Conservation (phyloP, 2,329 filamentous ascomycete genomes). For the Alternaria burnsii region DNA sequence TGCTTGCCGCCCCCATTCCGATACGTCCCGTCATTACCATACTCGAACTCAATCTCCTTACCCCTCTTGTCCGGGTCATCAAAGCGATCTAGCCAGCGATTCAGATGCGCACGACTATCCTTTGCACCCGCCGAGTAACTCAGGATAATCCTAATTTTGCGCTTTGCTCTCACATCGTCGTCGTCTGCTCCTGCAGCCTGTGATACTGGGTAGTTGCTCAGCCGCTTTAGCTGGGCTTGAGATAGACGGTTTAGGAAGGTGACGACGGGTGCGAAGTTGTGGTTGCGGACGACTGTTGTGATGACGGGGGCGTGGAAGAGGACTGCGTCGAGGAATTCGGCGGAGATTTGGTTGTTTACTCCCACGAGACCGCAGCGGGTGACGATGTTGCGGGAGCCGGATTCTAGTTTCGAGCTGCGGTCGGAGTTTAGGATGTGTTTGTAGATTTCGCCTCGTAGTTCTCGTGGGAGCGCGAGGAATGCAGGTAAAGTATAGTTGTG, state of each 20-base stretch:
- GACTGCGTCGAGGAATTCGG: conserved; percentile 24
- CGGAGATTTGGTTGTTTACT: conserved; percentile 22
- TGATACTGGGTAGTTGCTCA: background rate
- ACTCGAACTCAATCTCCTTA: conserved; percentile 15
- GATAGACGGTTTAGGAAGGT: conserved; percentile 28
- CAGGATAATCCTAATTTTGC: conserved; percentile 13
- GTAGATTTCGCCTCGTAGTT: conserved; percentile 31
- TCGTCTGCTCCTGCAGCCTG: background rate
- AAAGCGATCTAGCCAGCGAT: conserved; percentile 22
- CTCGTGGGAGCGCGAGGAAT: conserved; percentile 26
- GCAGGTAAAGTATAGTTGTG: background rate
- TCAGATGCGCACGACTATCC: conserved; percentile 16
- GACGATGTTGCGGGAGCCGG: conserved; percentile 10
- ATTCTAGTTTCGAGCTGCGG: conserved; percentile 8
- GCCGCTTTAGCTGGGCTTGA: conserved; percentile 14
- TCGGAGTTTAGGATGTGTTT: conserved; percentile 16
- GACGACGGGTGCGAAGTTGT: conserved; percentile 28
- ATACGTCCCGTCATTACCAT: conserved; percentile 8
- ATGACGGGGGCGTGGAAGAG: conserved; percentile 23
- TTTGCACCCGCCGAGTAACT: conserved; percentile 12
- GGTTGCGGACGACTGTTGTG: conserved; percentile 22
- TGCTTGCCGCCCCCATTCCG: conserved; percentile 10
- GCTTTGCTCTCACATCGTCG: background rate
- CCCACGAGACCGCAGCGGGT: conserved; percentile 20
- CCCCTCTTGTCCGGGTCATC: conserved; percentile 16